Base-by-base conservation (phyloP, 177 flowering plant species). In the Vitis hybrid region DNA sequence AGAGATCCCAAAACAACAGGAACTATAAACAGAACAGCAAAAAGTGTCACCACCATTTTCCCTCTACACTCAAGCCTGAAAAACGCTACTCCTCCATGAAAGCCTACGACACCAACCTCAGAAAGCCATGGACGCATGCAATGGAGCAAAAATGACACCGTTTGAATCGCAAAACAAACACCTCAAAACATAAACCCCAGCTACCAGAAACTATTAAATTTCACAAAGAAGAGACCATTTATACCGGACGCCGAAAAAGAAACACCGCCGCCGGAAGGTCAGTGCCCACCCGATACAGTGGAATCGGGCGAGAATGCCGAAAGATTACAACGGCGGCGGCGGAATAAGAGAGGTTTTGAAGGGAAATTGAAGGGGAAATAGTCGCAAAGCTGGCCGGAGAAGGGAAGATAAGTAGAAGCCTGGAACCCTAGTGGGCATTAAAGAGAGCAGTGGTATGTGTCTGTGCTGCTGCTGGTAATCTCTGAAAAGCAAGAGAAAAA, bases 1-100 rank as follows among this genome's bases (percentile, higher is more conserved):
- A 69, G 16, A 64, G 82, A 70, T 1, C 51, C 70, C 6, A 68
- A 79, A 2, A 69, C 22, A 13, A 57, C 62, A 3, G 76, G 45
- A 60, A 57, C 66, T 0, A 66, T 10, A 33, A 77, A 51, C 29
- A 69, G 33, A 10, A 63, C 51, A 29, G 58, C 39, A 59, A 65
- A 59, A 9, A 74, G 55, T 4, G 51, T 68, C 45, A 74, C 2
- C 3, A 74, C 55, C 77, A 79, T 76, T 26, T 48, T 66, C 58
- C 10, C 39, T 9, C 29, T 59, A 6, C 49, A 50, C 15, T 14
- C 31, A 4, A 1, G 16, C 19, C 14, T 2, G 10, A 5, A 1
- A 19, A 52, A 72, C n/a, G 15, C 22, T 50, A 31, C 26, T 51
- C 61, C 39, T 26, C 69, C 68, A 69, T 68, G 68, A 69, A 74